These are phyloP conservation scores for Penicillium rolfsii DNA, from an alignment of 2,329 filamentous ascomycete genomes.

Conservation along the genomic window DNA sequence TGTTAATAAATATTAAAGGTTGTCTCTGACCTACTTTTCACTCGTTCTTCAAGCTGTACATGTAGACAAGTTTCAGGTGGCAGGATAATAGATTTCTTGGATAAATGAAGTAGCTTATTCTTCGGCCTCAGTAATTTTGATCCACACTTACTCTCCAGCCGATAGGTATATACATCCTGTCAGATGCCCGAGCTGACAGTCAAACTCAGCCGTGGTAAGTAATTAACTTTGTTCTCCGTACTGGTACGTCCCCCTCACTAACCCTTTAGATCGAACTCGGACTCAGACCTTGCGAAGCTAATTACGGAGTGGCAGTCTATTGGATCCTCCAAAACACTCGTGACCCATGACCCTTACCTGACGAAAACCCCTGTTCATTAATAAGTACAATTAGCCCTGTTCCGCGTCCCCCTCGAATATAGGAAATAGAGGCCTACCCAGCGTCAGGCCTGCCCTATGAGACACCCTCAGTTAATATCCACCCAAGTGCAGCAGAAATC, in stretches of 20 bases:
- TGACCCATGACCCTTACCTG: neutral
- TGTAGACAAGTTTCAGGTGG: too few species aligned
- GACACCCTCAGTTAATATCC: neutral
- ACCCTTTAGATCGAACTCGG: neutral
- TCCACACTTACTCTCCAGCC: too few species aligned
- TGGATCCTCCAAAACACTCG: neutral
- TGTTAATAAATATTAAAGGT: too few species aligned
- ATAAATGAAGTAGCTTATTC: too few species aligned
- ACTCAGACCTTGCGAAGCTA: neutral
- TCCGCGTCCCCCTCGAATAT: neutral
- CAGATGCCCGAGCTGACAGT: neutral
- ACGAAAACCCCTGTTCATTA: neutral
- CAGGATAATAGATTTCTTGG: too few species aligned
- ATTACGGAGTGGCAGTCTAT: neutral
- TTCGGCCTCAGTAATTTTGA: too few species aligned
- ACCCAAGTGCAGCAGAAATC: neutral
- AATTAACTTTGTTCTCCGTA: neutral
- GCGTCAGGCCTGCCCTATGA: neutral
- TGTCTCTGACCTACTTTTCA: too few species aligned
- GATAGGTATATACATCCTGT: neutral
- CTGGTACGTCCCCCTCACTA: neutral
- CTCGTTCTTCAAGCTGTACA: too few species aligned
- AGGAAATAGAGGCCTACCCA: neutral
- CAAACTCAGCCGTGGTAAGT: neutral
- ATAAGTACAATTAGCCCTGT: neutral